Base-by-base conservation (phyloP, 441 rosid species). In the Aquilaria agallochum region DNA sequence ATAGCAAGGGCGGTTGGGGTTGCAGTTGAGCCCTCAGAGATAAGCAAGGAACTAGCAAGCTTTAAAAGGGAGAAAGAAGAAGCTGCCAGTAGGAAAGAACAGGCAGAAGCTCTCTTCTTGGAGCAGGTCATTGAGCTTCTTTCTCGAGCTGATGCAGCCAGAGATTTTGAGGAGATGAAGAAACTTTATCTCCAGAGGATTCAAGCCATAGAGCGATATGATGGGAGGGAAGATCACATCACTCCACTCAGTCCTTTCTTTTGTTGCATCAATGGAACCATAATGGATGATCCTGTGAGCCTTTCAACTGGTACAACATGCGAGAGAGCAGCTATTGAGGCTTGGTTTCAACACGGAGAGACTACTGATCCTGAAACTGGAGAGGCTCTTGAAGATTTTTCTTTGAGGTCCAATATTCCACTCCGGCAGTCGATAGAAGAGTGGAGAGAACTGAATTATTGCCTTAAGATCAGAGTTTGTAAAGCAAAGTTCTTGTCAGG, bases 71-170 rank as follows among this genome's bases (percentile, higher is more conserved):
- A 83, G 62, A 80, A 78, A 58, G 89, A 86, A 78, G 89, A 86
- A 63, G 92, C 89, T 1, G 78, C 85, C 33, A 57, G 72, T 68
- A 53, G 76, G 68, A 86, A 86, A 62, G 87, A 86, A 77, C 74
- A 82, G 69, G 87, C 85, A 5, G 92, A 86, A 63, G 83, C 74
- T 67, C 64, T 83, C n/a, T 83, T 86, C 78, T 73, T 83, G 72
- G 87, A 83, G 58, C 92, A 86, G 76, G 89, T 86, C 59, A 86
- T 86, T 58, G 85, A 81, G 72, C 72, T 86, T 62, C 92, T 86
- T 68, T 86, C 92, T 50, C 78, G 70, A 60, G 92, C 92, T 47
- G 92, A 86, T 78, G 89, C 92, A 45, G 92, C 89, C 0, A 72
- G 85, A 63, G 88, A 83, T 71, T 78, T 61, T 14, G 77, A 78